Conservation (phyloP, 164 flowering plant species). For the grape (Vitis vinifera) region DNA sequence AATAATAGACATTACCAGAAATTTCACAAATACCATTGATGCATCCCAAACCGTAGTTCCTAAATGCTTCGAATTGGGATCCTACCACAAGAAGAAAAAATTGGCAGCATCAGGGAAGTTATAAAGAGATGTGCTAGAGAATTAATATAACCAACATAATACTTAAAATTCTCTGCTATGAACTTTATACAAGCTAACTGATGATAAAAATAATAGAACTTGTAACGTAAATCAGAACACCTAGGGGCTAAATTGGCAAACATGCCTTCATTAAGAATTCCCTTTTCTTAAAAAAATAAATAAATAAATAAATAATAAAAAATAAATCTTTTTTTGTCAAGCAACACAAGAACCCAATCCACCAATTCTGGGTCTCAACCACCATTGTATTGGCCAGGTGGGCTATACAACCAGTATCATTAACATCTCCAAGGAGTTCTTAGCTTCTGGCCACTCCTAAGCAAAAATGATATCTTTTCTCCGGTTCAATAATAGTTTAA, state of each 20-base stretch:
- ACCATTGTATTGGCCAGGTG: too few species aligned
- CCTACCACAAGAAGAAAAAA: slow-evolving; percentile 38
- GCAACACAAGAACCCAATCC: too few species aligned
- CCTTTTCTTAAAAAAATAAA: too few species aligned
- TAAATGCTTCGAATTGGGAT: slow-evolving; percentile 93
- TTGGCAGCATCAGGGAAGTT: background rate
- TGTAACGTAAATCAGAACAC: background rate
- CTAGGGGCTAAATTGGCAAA: background rate
- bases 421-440: too few species aligned
- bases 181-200: background rate
- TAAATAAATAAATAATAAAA: too few species aligned
- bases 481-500: background rate
- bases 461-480: background rate
- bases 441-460: too few species aligned
- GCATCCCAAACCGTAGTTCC: slow-evolving; percentile 99
- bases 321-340: too few species aligned
- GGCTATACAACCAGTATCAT: too few species aligned
- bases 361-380: too few species aligned
- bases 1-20: slow-evolving; percentile 49
- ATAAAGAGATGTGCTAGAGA: background rate
- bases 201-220: background rate
- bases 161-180: background rate
- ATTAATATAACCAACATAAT: background rate
- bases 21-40: slow-evolving; percentile 83
- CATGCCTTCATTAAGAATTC: background rate